Percentiles rank a stretch among this genome's conserved stretches.
Evolutionary conservation across 169 alveolate species (phyloP).

Genomic region (Amoebophrya sp.): DNA sequence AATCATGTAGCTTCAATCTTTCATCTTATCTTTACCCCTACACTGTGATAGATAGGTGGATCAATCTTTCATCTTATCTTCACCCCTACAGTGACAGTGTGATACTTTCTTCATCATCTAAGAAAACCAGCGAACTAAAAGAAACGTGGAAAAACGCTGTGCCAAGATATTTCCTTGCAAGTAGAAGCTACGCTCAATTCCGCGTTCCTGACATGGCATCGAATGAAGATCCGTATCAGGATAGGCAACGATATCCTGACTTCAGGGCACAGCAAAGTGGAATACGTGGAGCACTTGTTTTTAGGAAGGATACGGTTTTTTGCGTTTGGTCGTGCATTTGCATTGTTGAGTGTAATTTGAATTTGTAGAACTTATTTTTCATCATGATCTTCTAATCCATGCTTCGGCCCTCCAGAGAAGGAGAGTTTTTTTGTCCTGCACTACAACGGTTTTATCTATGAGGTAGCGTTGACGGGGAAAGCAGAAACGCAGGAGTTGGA

Average conservation of each 20-base stretch:
- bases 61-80: too few relatives aligned
- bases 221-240: background rate
- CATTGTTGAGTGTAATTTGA: too few relatives aligned
- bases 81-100: too few relatives aligned
- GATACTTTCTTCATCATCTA: too few relatives aligned
- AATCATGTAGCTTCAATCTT: too few relatives aligned
- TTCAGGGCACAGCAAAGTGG: background rate
- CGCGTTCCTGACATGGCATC: background rate
- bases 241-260: background rate
- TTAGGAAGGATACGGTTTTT: too few relatives aligned
- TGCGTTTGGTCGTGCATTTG: too few relatives aligned
- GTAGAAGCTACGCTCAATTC: background rate
- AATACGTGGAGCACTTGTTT: background rate
- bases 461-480: background rate
- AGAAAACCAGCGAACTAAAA: background rate
- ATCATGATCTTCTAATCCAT: too few relatives aligned
- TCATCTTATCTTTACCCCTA: too few relatives aligned
- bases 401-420: constrained; percentile 9
- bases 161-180: background rate
- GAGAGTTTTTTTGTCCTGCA: background rate
- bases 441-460: background rate
- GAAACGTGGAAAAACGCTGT: background rate
- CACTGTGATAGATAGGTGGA: too few relatives aligned
- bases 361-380: too few relatives aligned
- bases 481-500: too few relatives aligned